Evolutionary conservation across 1,139 yeast genomes (phyloP), one percentile per base, ranked within the genome.

Genomic region (Martiniozyma asiatica): DNA sequence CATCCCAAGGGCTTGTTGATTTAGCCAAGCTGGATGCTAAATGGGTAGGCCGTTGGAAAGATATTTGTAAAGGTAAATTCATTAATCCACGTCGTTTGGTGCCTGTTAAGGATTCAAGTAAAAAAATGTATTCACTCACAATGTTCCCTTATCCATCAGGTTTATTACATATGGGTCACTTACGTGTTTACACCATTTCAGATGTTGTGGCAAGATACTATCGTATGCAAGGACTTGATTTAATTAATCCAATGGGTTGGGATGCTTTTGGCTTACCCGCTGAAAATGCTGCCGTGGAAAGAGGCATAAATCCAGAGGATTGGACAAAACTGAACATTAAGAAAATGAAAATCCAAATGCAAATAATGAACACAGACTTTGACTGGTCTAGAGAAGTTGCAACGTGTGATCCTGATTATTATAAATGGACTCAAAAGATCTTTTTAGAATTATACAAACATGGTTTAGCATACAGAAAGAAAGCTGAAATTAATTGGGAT

Each of bases 111-210:
- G 27, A 35, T 14, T 38, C 48, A n/a, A 29, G 44, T 2, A 25
- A 29, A n/a, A 61, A 70, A 18, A 75, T 71, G 49, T 87, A 76
- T 52, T 69, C 80, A 14, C 59, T 87, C 25, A 67, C 94, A 1
- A 82, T 82, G 95, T 89, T 89, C 49, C 98, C 98, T 0, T 89
- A 89, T 46, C 98, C 98, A 0, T 82, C 95, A 0, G 98, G 98
- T 1, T 63, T 67, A 37, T 63, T 89, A 10, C 98, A 89, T 50
- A 73, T 89, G 68, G 98, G 98, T 0, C 98, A 89, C 55, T 62
- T 85, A 22, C 61, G 98, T 32, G 97, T 89, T 0, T 89, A 82
- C 53, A 80, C 95, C 1, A 84, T 89, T 25, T 75, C 89, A 45
- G 98, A 89, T 51, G 79, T 75, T 1, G 51, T 89, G 23, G 70